Evolutionary conservation across 2,329 filamentous ascomycete genomes (phyloP), one percentile per base, ranked within the genome.

Genomic region (Juglanconis juglandina): DNA sequence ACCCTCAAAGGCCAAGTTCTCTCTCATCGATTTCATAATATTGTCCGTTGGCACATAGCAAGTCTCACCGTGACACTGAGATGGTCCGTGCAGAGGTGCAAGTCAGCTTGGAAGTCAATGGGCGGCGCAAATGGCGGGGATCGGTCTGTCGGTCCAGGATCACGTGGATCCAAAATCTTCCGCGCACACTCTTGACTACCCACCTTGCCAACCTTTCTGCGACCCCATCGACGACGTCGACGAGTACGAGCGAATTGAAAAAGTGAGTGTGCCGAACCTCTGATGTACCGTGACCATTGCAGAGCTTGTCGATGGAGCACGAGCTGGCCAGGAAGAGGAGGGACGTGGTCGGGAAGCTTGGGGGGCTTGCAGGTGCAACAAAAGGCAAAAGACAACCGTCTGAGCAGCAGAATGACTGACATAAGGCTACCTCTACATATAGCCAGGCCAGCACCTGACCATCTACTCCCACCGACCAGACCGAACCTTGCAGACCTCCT

Each of bases 361-460:
- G 53, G 55, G 55, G 14, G 54, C 41, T 47, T 37, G 51, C 60
- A 53, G 24, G 53, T n/a, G 34, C 47, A 52, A 33, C 53, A 57
- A 24, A 24, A 46, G 37, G 34, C 48, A 58, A 52, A 41, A 61
- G 47, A 49, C 58, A 54, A 46, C 30, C 7, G 10, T 9, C 24
- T 24, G 24, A 24, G 24, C 24, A 9, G 10, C 39, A 42, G 39
- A 57, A 52, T 56, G 54, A 59, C 58, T 63, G 61, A 63, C 61
- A 63, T 37, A 52, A 60, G 44, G 50, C 58, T 58, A 51, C 30
- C 56, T 2, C 46, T 32, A 46, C 32, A 53, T 32, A 56, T 55
- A 60, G 58, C 58, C 61, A 58, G 61, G 58, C 61, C 44, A 51
- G 61, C 50, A 58, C 61, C 58, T 63, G 61, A 51, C 48, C 35